These are phyloP conservation scores for Trypanosoma avium DNA, from an alignment of 208 protist genomes.

Conservation along the genomic window DNA sequence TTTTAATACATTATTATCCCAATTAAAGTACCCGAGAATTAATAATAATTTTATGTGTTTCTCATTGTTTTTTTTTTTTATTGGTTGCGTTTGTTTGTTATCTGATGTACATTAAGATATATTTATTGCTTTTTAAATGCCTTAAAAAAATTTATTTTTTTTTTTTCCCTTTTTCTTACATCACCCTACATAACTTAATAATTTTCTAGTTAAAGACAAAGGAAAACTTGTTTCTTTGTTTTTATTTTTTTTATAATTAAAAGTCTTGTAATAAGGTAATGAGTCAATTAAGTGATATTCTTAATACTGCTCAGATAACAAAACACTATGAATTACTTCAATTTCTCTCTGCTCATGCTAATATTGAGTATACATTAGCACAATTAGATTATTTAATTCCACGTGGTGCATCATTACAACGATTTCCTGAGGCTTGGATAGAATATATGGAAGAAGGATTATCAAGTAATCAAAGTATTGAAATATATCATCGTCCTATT, in stretches of 20 bases:
- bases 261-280: slow-evolving; percentile 26
- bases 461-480: slow-evolving; percentile 68
- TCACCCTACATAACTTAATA: neutral
- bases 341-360: slow-evolving; percentile 70
- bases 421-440: slow-evolving; percentile 78
- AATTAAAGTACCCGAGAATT: slow-evolving; percentile 22
- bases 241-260: slow-evolving; percentile 13
- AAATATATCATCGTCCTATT: slow-evolving; percentile 32
- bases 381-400: slow-evolving; percentile 84
- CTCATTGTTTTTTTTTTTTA: slow-evolving; percentile 2
- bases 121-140: slow-evolving; percentile 3
- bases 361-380: slow-evolving; percentile 63
- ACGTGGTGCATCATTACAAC: slow-evolving; percentile 69
- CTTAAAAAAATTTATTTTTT: too few species aligned
- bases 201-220: neutral
- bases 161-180: too few species aligned
- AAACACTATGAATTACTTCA: slow-evolving; percentile 88
- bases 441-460: slow-evolving; percentile 49
- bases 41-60: neutral
- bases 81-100: slow-evolving; percentile 5
- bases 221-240: slow-evolving; percentile 3
- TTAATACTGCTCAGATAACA: slow-evolving; percentile 64
- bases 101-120: neutral
- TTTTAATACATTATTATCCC: neutral
- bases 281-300: slow-evolving; percentile 70